phyloP scores from a whole-genome alignment of 306 rosid species.

The Oemleria cerasiformis region DNA sequence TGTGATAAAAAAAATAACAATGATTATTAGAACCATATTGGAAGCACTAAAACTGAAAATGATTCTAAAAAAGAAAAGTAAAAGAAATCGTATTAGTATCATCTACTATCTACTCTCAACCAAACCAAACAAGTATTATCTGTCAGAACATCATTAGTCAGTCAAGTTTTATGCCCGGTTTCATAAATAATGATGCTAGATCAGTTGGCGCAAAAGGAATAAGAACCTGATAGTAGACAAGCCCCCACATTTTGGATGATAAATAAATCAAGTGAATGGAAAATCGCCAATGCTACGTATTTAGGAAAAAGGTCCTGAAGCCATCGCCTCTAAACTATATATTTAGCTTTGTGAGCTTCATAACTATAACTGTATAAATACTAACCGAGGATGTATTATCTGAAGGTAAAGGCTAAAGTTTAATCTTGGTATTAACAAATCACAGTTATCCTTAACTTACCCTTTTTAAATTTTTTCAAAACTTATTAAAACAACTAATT shows the following conservation, averaged over 20 bases:
- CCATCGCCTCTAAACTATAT: not conserved
- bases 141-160: not conserved
- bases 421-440: not conserved
- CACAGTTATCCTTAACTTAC: not conserved
- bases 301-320: constrained; percentile 1
- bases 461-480: no score
- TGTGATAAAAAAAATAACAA: not conserved
- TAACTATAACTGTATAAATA: not conserved
- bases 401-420: not conserved
- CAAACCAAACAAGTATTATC: not conserved
- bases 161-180: not conserved
- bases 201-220: not conserved
- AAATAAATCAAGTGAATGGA: not conserved
- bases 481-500: not conserved
- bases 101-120: not conserved
- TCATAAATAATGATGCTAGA: not conserved
- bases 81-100: no score
- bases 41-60: constrained; percentile 1
- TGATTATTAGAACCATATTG: not conserved
- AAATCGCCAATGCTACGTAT: not conserved
- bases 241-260: not conserved
- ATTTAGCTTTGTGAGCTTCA: not conserved
- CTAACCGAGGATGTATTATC: not conserved
- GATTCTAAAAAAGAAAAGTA: not conserved
- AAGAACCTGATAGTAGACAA: not conserved